phyloP scores from a whole-genome alignment of 148 eudicot species.

The Chenopodium suecicum region DNA sequence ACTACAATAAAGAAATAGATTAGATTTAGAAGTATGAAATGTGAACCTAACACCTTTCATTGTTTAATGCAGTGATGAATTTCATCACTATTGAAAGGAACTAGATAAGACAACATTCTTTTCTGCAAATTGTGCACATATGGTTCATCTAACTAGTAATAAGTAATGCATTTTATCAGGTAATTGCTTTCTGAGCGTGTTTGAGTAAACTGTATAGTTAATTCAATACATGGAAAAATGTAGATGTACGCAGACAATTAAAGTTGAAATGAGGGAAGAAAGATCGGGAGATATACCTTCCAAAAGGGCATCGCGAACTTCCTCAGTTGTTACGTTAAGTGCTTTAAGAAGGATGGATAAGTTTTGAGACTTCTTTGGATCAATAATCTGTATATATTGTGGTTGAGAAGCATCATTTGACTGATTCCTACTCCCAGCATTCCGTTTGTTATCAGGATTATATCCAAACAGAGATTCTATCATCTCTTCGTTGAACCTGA shows the following conservation, averaged over 20 bases:
- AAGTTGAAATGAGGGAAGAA: not conserved
- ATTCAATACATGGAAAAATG: not conserved
- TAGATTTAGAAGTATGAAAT: not conserved
- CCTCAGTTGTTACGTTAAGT: conserved; percentile 55
- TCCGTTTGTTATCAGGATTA: conserved; percentile 38
- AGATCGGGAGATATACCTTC: conserved; percentile 36
- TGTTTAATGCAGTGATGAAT: not conserved
- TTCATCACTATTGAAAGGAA: not conserved
- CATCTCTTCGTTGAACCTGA: conserved; percentile 68
- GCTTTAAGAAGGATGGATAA: conserved; percentile 59
- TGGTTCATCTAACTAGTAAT: not conserved
- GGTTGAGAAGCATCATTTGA: conserved; percentile 29
- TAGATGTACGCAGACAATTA: not conserved
- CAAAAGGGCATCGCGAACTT: conserved; percentile 50
- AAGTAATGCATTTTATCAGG: not conserved
- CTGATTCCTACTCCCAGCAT: conserved; percentile 23
- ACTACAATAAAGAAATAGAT: not conserved
- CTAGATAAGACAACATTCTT: not conserved
- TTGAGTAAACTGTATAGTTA: not conserved
- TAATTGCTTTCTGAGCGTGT: not conserved
- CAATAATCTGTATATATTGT: conserved; percentile 49
- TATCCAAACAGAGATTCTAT: conserved; percentile 65
- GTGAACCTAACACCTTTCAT: not conserved
- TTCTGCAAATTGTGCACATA: not conserved
- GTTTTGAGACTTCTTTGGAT: conserved; percentile 63